These are phyloP conservation scores for Phytophthora syringae DNA, from an alignment of 352 stramenopile species.

Conservation along the genomic window DNA sequence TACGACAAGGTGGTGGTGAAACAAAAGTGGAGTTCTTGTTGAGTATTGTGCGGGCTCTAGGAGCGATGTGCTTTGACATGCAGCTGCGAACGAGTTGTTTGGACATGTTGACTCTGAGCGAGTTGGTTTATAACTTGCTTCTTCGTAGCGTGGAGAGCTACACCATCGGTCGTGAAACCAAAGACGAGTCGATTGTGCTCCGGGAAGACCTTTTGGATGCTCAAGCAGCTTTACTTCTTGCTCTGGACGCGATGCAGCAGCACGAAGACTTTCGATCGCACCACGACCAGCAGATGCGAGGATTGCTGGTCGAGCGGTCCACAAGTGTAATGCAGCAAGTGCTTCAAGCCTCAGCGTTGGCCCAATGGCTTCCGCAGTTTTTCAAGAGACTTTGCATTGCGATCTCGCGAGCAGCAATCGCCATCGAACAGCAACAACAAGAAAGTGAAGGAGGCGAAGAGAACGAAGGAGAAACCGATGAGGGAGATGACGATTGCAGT, in stretches of 20 bases:
- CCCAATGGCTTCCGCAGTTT: conserved; percentile 45
- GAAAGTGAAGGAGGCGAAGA: not conserved
- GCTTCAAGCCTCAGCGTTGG: conserved; percentile 23
- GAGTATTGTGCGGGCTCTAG: conserved; percentile 23
- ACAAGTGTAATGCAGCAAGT: conserved; percentile 34
- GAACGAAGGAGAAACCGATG: conserved; percentile 5
- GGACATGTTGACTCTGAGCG: conserved; percentile 16
- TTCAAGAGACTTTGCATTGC: conserved; percentile 54
- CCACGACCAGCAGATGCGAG: conserved; percentile 30
- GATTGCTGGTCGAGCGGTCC: conserved; percentile 30
- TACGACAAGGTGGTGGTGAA: conserved; percentile 8
- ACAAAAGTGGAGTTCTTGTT: conserved; percentile 20
- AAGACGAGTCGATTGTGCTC: conserved; percentile 3
- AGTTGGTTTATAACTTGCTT: conserved; percentile 26
- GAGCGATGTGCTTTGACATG: conserved; percentile 36
- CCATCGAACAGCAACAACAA: conserved; percentile 19
- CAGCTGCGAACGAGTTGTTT: conserved; percentile 26
- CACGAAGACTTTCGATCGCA: conserved; percentile 31
- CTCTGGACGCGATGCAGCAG: conserved; percentile 49
- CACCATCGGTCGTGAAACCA: not conserved
- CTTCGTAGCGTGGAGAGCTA: conserved; percentile 28
- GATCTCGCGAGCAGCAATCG: conserved; percentile 32
- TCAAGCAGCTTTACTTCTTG: conserved; percentile 54
- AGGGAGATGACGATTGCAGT: not conserved
- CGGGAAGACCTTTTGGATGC: conserved; percentile 55